Percentiles rank a stretch among this genome's conserved stretches.
Evolutionary conservation across 1,284 basidiomycete species (phyloP).

Genomic region (Wolfiporia cocos): DNA sequence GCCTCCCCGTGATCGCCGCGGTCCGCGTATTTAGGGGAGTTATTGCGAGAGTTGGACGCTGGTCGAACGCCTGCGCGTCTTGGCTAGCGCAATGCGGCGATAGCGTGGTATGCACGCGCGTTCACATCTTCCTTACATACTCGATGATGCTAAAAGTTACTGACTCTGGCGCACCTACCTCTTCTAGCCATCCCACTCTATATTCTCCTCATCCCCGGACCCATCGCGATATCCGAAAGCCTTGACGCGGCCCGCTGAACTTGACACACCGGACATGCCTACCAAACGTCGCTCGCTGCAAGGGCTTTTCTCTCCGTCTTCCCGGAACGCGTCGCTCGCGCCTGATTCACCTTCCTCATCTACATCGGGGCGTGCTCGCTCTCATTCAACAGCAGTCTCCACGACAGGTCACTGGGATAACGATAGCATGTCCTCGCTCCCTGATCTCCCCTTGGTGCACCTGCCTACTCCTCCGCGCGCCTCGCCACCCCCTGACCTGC

Average conservation of each 20-base stretch:
- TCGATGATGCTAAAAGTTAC: too few species aligned
- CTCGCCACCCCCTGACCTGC: conserved; percentile 36
- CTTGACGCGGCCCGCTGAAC: neutral
- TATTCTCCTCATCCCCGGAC: neutral
- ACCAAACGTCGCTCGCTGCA: conserved; percentile 47
- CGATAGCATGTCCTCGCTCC: conserved; percentile 14
- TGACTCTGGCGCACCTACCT: neutral
- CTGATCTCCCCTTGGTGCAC: conserved; percentile 10
- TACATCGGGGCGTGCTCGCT: conserved; percentile 6
- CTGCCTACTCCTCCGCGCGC: conserved; percentile 15
- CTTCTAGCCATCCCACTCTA: conserved; percentile 2
- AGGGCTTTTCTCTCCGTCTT: conserved; percentile 38
- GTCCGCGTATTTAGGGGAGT: conserved; percentile 6
- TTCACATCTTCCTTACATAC: too few species aligned
- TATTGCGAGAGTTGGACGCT: conserved; percentile 1
- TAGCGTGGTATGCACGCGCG: conserved; percentile 6
- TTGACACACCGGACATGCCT: conserved; percentile 26
- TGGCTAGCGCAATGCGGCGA: conserved; percentile 5
- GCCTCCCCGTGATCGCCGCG: conserved; percentile 9
- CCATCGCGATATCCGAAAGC: neutral
- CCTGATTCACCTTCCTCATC: conserved; percentile 14
- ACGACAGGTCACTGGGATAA: conserved; percentile 10
- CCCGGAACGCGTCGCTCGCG: conserved; percentile 22
- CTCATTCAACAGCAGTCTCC: conserved; percentile 12
- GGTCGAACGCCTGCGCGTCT: neutral